Percentiles rank a stretch among this genome's conserved stretches.
Conservation (phyloP, 257 asterid species). For the Solanum virginianum region DNA sequence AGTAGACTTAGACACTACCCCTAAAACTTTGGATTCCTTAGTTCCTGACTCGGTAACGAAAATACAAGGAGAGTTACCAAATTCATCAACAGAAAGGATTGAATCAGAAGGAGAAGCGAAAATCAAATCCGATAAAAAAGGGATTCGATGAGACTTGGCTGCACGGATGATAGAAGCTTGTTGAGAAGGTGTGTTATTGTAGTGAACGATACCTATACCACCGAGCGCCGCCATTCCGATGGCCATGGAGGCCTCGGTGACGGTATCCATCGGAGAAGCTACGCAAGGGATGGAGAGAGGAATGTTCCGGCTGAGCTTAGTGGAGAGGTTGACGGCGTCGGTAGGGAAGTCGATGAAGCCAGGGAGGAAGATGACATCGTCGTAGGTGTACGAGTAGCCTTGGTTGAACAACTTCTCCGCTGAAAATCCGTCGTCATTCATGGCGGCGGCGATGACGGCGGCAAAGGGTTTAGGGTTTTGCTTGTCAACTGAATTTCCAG, state of each 20-base stretch:
- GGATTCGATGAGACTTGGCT: conserved; percentile 65
- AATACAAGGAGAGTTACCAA: conserved; percentile 45
- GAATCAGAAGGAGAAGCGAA: conserved; percentile 42
- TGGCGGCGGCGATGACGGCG: neutral
- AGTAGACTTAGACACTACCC: conserved; percentile 33
- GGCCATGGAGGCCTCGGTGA: conserved; percentile 83
- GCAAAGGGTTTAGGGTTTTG: neutral
- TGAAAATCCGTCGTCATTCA: conserved; percentile 57
- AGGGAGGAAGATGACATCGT: conserved; percentile 87
- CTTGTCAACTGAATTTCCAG: neutral
- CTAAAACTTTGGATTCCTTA: conserved; percentile 34
- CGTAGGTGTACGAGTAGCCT: conserved; percentile 93
- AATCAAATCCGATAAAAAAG: conserved; percentile 37
- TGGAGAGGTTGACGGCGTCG: conserved; percentile 64
- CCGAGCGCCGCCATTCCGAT: conserved; percentile 85
- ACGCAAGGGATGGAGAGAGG: conserved; percentile 72
- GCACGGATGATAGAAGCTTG: conserved; percentile 52
- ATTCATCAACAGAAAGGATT: conserved; percentile 34
- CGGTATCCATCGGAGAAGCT: conserved; percentile 95
- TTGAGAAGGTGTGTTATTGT: conserved; percentile 36
- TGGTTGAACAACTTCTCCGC: conserved; percentile 51
- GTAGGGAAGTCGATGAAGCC: conserved; percentile 82
- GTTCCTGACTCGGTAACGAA: conserved; percentile 50
- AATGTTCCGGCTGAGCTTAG: conserved; percentile 55
- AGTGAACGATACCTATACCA: conserved; percentile 59